These are phyloP conservation scores for Delphinella strobiligena DNA, from an alignment of 2,329 filamentous ascomycete species.

Conservation along the genomic window DNA sequence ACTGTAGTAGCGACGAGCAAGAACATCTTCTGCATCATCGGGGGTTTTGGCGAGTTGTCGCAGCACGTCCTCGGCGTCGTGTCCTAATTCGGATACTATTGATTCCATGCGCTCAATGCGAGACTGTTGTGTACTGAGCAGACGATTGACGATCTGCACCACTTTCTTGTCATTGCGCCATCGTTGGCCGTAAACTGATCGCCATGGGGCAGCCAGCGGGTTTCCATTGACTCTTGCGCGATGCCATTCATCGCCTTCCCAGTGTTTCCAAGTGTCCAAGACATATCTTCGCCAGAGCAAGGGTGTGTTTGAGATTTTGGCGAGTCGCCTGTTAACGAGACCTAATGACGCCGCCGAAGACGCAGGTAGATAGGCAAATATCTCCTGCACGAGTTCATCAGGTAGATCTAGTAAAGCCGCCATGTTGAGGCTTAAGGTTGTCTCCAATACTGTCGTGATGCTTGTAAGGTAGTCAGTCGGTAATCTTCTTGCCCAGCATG, in stretches of 20 bases:
- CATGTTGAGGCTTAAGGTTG: too few relatives aligned
- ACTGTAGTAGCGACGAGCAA: slow-evolving; percentile 70
- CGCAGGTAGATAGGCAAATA: slow-evolving; percentile 53
- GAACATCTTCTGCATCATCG: slow-evolving; percentile 54
- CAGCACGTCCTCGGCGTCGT: slow-evolving; percentile 81
- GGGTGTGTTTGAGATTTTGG: slow-evolving; percentile 55
- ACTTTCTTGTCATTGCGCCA: slow-evolving; percentile 23
- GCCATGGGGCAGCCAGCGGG: slow-evolving; percentile 47
- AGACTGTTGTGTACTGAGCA: slow-evolving; percentile 58
- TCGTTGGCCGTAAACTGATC: slow-evolving; percentile 32
- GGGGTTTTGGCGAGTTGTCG: slow-evolving; percentile 50
- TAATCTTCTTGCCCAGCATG: too few relatives aligned
- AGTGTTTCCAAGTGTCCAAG: slow-evolving; percentile 55
- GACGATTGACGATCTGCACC: slow-evolving; percentile 42
- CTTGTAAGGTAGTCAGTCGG: too few relatives aligned
- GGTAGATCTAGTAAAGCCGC: slow-evolving; percentile 39
- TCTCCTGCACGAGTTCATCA: slow-evolving; percentile 73
- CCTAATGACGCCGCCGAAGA: slow-evolving; percentile 36
- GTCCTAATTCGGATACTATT: slow-evolving; percentile 57
- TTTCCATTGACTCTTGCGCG: slow-evolving; percentile 35
- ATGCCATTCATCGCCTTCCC: slow-evolving; percentile 56
- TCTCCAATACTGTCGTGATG: too few relatives aligned
- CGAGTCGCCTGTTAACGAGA: slow-evolving; percentile 51
- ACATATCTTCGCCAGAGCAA: slow-evolving; percentile 76
- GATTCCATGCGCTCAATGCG: slow-evolving; percentile 58